Base-by-base conservation (phyloP, 1,284 basidiomycete species). In the Peniophora sp. region DNA sequence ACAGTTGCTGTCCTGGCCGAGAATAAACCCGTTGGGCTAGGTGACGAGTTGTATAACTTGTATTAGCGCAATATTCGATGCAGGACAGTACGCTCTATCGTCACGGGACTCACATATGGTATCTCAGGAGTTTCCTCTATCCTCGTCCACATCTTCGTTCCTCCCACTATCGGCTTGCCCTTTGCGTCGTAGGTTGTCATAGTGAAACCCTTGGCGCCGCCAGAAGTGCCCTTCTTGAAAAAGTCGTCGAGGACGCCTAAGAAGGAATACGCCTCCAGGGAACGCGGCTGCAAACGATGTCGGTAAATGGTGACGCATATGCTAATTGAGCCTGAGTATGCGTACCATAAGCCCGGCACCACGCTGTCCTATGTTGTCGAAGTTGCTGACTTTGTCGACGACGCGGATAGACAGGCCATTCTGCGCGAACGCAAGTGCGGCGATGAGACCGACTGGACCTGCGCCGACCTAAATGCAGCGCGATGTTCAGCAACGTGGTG, bases 391-490 rank as follows among this genome's bases (percentile, higher is more conserved):
- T 44, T 53, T 56, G 36, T 56, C 55, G 45, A 56, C 52, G n/a
- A 56, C 50, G 12, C 55, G 53, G 10, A 55, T 38, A 10, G 53
- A 35, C 16, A 56, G 32, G 25, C 52, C 54, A 24, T 55, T 50
- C 20, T 51, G 39, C 12, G 46, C 38, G 41, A 56, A 51, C 14
- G 45, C 25, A 8, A 53, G 27, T 12, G 55, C 55, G 10, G 38
- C n/a, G 3, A 50, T 41, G 22, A 56, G 48, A 16, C 55, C 55
- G 24, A 50, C 46, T 14, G 55, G 55, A n/a, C 55, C 55, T 44
- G 53, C 54, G 17, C 55, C 55, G 19, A 48, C 51, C 53, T 56
- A 41, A 23, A 32, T n/a, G n/a, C n/a, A n/a, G n/a, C n/a, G n/a
- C n/a, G n/a, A n/a, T n/a, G n/a, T n/a, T n/a, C n/a, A n/a, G n/a